Conservation (phyloP, 2,329 filamentous ascomycete species). For the Colletotrichum abscissum region DNA sequence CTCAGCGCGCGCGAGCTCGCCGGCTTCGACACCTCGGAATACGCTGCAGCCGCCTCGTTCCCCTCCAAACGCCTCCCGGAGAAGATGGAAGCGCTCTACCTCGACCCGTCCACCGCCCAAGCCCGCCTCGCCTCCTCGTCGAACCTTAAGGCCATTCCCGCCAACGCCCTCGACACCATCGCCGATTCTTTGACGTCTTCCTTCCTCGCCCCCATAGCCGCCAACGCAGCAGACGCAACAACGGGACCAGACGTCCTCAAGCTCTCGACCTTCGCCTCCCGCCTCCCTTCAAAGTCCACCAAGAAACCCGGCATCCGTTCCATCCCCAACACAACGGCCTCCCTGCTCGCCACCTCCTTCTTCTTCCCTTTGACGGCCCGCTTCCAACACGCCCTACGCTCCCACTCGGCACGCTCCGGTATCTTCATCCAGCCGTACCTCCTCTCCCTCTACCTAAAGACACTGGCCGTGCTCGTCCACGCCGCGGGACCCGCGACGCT, state of each 20-base stretch:
- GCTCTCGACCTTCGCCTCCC: conserved; percentile 87
- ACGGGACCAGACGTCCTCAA: conserved; percentile 88
- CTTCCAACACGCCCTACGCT: conserved; percentile 74
- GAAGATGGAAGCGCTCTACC: conserved; percentile 79
- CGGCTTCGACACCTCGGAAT: conserved; percentile 73
- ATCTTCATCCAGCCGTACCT: conserved; percentile 81
- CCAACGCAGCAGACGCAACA: conserved; percentile 80
- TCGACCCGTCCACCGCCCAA: conserved; percentile 43
- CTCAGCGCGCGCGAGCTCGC: conserved; percentile 86
- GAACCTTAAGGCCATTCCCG: conserved; percentile 61
- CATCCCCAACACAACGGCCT: conserved; percentile 82
- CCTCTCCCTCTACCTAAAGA: conserved; percentile 85
- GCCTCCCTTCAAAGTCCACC: conserved; percentile 60
- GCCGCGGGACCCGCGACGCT: conserved; percentile 85
- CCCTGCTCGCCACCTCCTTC: conserved; percentile 79
- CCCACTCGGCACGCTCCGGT: conserved; percentile 51
- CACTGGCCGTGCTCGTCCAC: conserved; percentile 83
- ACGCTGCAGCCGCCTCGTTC: conserved; percentile 68
- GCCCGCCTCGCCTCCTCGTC: conserved; percentile 41
- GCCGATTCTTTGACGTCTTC: conserved; percentile 74
- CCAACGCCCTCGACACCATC: conserved; percentile 75
- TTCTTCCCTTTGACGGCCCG: conserved; percentile 89
- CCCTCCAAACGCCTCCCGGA: conserved; percentile 84
- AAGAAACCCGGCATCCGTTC: conserved; percentile 59
- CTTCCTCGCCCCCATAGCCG: conserved; percentile 85